Percentiles rank a stretch among this genome's conserved stretches.
Evolutionary conservation across 2,329 filamentous ascomycete species (phyloP).

Genomic region (Emericellopsis cladophorae): DNA sequence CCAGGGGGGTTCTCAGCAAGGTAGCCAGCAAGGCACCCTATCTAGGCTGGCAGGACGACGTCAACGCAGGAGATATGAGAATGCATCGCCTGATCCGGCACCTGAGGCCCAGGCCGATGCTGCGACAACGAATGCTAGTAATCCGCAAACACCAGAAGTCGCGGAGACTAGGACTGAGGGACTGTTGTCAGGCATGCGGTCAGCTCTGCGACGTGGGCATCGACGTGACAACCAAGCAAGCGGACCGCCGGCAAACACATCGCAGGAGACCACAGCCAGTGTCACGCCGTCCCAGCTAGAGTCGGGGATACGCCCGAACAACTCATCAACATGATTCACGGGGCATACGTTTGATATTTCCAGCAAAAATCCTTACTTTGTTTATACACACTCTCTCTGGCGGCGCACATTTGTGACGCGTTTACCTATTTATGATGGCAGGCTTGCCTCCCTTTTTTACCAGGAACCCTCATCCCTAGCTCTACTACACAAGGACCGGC

Average conservation of each 20-base stretch:
- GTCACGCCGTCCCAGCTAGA: slow-evolving; percentile 35
- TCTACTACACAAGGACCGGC: too few species aligned
- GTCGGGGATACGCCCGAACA: slow-evolving; percentile 23
- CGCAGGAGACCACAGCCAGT: slow-evolving; percentile 3
- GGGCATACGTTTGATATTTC: neutral
- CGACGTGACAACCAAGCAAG: slow-evolving; percentile 2
- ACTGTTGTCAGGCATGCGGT: slow-evolving; percentile 17
- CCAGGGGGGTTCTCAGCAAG: too few species aligned
- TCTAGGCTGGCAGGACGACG: neutral
- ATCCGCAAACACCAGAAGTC: slow-evolving; percentile 1
- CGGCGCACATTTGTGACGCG: neutral
- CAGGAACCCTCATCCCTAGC: too few species aligned
- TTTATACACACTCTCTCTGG: too few species aligned
- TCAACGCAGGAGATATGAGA: neutral
- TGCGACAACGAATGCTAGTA: neutral
- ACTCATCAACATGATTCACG: neutral
- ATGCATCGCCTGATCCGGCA: neutral
- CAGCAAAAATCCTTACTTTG: neutral
- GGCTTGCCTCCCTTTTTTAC: too few species aligned
- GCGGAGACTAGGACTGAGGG: slow-evolving; percentile 8
- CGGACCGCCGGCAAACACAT: slow-evolving; percentile 1
- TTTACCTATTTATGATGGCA: neutral
- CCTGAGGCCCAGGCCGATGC: neutral
- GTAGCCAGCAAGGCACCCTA: too few species aligned
- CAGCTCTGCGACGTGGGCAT: slow-evolving; percentile 16